Base-by-base conservation (phyloP, 2,329 filamentous ascomycete species). In the Neonectria coccinea region DNA sequence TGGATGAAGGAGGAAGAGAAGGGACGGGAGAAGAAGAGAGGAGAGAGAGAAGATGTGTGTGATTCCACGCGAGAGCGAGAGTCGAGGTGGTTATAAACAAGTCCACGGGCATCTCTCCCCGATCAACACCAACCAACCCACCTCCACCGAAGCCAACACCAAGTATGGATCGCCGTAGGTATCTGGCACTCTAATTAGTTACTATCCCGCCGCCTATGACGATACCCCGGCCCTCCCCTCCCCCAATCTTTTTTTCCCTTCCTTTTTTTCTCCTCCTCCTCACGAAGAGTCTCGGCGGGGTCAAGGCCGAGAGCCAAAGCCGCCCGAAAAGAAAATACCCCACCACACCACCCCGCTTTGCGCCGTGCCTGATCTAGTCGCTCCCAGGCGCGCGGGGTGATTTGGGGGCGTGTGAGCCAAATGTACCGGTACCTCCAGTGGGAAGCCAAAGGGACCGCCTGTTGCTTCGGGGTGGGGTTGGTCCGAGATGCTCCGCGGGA, bases 381-480 rank as follows among this genome's bases (percentile, higher is more conserved):
- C 25, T 42, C 45, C 56, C 45, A 62, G 33, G 60, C 60, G 60
- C 55, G 60, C 55, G 60, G 50, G 48, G 29, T 20, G 48, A 33
- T 33, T 51, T 16, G 48, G 48, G 48, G 48, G 48, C 48, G 27
- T 51, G 29, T 36, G 22, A 33, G n/a, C 5, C 5, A 29, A 20
- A 20, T 51, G 48, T 51, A 51, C 48, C 48, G 11, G 48, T 33
- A 51, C 48, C n/a, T 42, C 9, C 16, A 6, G 14, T 14, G n/a
- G 16, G 16, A 14, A 29, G 27, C 10, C 22, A 20, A 27, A 5
- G 25, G 25, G 25, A 5, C 25, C 27, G 47, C 47, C 47, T 33
- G 27, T 51, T 51, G 18, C 65, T 36, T 72, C 70, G 70, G 70
- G 65, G 70, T 72, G 70, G 70, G 70, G 70, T 72, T 72, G 70